phyloP scores from a whole-genome alignment of 108 stramenopile genomes.

The Cyclostephanos invisitatus region DNA sequence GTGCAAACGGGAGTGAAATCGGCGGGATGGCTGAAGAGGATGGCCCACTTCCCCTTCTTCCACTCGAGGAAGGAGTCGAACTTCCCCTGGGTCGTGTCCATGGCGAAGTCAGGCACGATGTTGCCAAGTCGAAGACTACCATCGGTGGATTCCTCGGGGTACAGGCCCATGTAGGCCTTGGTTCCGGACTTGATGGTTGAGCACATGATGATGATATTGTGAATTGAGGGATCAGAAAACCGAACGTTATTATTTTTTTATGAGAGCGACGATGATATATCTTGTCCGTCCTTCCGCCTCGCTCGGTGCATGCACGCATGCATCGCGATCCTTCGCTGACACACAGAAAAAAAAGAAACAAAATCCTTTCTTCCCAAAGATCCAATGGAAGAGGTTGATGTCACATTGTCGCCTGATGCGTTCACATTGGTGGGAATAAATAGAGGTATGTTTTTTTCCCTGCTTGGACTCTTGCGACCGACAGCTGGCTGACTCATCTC shows the following conservation, averaged over 20 bases:
- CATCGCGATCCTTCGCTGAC: too few relatives aligned
- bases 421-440: too few relatives aligned
- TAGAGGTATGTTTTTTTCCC: too few relatives aligned
- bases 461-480: too few relatives aligned
- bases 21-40: conserved; percentile 80
- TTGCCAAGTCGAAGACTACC: conserved; percentile 61
- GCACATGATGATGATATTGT: conserved; percentile 2
- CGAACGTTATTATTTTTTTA: too few relatives aligned
- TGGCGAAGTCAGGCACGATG: conserved; percentile 68
- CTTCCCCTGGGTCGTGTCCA: conserved; percentile 65
- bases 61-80: conserved; percentile 72
- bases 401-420: too few relatives aligned
- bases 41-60: conserved; percentile 81
- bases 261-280: too few relatives aligned
- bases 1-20: conserved; percentile 90
- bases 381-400: too few relatives aligned
- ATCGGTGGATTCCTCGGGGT: conserved; percentile 61
- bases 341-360: conserved; percentile 7
- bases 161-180: conserved; percentile 57
- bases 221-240: too few relatives aligned
- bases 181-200: conserved; percentile 57
- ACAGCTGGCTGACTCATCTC: too few relatives aligned
- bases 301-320: too few relatives aligned
- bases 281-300: too few relatives aligned
- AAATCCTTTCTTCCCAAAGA: background rate